Conservation (phyloP, 495 filamentous ascomycete species). For the Emericellopsis terricola region DNA sequence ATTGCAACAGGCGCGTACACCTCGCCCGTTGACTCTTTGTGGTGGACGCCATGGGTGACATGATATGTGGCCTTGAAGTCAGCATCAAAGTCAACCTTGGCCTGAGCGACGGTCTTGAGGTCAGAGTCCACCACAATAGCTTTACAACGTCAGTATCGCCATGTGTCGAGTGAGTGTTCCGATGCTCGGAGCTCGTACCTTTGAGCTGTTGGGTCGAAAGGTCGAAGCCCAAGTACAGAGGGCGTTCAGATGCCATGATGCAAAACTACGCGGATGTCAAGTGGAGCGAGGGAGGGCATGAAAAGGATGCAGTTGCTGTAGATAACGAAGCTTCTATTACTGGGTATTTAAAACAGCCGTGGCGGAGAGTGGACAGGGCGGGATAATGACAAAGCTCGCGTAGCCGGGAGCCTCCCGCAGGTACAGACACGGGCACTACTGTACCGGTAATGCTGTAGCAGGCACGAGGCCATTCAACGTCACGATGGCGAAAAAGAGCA, state of each 20-base stretch:
- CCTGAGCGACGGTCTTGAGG: conserved; percentile 57
- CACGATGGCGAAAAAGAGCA: too few relatives aligned
- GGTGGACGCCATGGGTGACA: conserved; percentile 73
- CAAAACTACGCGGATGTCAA: too few relatives aligned
- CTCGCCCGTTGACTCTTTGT: conserved; percentile 63
- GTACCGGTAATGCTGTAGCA: too few relatives aligned
- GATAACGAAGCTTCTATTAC: too few relatives aligned
- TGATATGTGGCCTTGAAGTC: conserved; percentile 64
- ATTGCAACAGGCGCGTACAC: conserved; percentile 85
- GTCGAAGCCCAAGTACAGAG: conserved; percentile 84
- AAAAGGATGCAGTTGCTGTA: too few relatives aligned
- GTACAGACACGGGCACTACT: too few relatives aligned
- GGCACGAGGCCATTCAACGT: too few relatives aligned
- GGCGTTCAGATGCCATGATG: conserved; percentile 25
- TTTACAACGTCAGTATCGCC: conserved; percentile 10
- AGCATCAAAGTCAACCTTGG: conserved; percentile 55
- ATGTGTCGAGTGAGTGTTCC: background rate
- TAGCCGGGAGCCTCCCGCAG: too few relatives aligned
- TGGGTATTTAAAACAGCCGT: too few relatives aligned
- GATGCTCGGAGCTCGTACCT: conserved; percentile 36
- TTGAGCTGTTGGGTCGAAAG: conserved; percentile 95
- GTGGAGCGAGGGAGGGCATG: too few relatives aligned
- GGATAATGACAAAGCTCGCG: too few relatives aligned
- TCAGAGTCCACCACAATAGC: conserved; percentile 64
- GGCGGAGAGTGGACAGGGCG: too few relatives aligned